Conservation (phyloP, 2,329 filamentous ascomycete genomes). For the Coniochaeta sp. region DNA sequence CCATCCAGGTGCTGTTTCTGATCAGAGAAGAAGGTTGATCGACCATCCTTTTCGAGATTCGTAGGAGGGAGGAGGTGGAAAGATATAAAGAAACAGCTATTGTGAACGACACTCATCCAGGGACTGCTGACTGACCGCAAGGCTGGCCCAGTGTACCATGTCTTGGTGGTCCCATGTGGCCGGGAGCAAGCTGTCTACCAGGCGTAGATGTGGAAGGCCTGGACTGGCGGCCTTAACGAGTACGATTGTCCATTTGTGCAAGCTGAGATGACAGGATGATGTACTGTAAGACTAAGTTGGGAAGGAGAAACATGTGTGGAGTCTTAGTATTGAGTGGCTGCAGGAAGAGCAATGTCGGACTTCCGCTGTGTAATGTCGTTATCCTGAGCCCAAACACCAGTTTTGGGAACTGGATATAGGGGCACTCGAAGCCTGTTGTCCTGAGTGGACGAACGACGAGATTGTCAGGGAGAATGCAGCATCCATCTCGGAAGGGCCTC, state of each 20-base stretch:
- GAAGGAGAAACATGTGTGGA: neutral
- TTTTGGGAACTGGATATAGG: neutral
- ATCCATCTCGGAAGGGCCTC: neutral
- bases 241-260: neutral
- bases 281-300: neutral
- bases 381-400: neutral
- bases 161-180: neutral
- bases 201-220: conserved; percentile 1
- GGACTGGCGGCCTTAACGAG: neutral
- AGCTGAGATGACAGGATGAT: neutral
- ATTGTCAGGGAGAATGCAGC: neutral
- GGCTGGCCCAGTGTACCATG: neutral
- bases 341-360: conserved; percentile 4
- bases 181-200: neutral
- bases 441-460: neutral
- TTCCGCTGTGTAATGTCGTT: conserved; percentile 1
- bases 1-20: neutral
- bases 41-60: neutral
- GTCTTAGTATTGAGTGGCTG: conserved; percentile 12
- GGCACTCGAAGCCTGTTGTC: neutral
- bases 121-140: neutral
- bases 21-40: neutral
- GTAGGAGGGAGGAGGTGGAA: neutral
- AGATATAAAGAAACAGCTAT: neutral
- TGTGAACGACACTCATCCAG: neutral